Base-by-base conservation (phyloP, 257 asterid species). In the Knoxia roxburghii region DNA sequence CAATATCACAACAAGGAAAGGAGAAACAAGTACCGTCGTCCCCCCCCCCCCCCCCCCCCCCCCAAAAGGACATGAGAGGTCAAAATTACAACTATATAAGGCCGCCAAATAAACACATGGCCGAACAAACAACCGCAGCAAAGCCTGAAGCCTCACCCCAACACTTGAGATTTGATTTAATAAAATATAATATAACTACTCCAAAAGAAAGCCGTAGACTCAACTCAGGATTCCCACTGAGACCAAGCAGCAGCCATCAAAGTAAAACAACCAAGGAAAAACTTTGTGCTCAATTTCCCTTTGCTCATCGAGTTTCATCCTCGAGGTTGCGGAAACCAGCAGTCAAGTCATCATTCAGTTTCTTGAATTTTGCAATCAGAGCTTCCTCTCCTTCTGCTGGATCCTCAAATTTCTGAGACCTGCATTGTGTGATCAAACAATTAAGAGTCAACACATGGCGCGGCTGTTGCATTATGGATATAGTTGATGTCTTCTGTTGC, bases 261-360 rank as follows among this genome's bases (percentile, higher is more conserved):
- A n/a, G n/a, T n/a, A n/a, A n/a, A 54, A 32, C 8, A 2, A 37
- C 54, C 13, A 27, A 54, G 65, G 27, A 27, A 50, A 66, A 35
- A 33, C 58, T 56, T 27, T n/a, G 14, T 56, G 40, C 27, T 7
- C 63, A 24, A 57, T 8, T 45, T 50, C 18, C n/a, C n/a, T n/a
- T n/a, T 1, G 37, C 61, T 90, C 82, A 93, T 76, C 97, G 91
- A 33, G 85, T 86, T 80, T 90, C 99, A 11, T 93, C 99, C 73
- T 93, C 99, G 46, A 93, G 97, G 77, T 78, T 87, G 78, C 97
- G 99, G 96, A 93, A 93, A 60, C 99, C 99, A 76, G 97, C 89
- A 27, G 85, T 79, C 74, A 93, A 76, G 79, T 93, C 99, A 13
- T 93, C 99, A 46, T 84, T 10, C 37, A 93, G 99, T 83, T 93